Evolutionary conservation across 257 asterid genomes (phyloP).

Genomic region (Thymus quinquecostatus): DNA sequence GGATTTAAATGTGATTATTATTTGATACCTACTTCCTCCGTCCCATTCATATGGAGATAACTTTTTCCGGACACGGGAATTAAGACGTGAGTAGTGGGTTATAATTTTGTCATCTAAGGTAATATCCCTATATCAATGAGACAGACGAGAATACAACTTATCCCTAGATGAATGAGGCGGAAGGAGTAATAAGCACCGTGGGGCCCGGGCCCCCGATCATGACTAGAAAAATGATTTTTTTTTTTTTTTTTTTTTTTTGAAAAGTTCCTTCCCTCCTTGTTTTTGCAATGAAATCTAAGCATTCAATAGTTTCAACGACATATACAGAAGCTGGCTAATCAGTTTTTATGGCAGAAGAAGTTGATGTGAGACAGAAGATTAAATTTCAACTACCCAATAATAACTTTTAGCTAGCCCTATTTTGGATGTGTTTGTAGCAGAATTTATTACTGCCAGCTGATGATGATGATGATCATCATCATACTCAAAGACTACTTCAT

Average conservation of each 20-base stretch:
- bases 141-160: too few species aligned
- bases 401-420: conserved; percentile 32
- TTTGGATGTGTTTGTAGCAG: conserved; percentile 30
- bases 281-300: conserved; percentile 31
- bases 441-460: conserved; percentile 49
- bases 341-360: conserved; percentile 39
- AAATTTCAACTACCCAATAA: conserved; percentile 44
- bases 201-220: not conserved
- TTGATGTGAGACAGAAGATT: conserved; percentile 42
- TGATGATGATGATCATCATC: conserved; percentile 31
- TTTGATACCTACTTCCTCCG: too few species aligned
- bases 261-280: not conserved
- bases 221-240: too few species aligned
- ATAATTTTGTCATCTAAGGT: too few species aligned
- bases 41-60: too few species aligned
- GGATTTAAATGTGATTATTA: not conserved
- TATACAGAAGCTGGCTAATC: conserved; percentile 41
- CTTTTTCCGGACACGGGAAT: too few species aligned
- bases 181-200: not conserved
- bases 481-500: conserved; percentile 8
- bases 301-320: conserved; percentile 51
- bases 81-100: too few species aligned
- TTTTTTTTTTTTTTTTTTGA: too few species aligned
- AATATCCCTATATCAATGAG: too few species aligned
- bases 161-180: too few species aligned